Conservation (phyloP, 2,329 filamentous ascomycete species). For the Pseudogymnoascus sp. region DNA sequence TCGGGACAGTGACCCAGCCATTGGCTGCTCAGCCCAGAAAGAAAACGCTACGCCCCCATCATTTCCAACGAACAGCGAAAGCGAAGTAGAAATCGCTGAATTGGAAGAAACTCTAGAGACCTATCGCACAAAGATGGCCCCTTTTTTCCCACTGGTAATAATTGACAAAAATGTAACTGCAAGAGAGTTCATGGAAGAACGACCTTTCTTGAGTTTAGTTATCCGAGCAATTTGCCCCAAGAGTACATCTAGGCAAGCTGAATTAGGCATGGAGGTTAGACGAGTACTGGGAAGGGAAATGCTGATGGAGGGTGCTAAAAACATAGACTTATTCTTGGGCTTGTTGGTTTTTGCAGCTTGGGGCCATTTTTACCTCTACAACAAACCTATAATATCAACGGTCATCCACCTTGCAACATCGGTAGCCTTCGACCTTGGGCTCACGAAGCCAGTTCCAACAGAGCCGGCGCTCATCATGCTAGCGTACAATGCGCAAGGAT, state of each 20-base stretch:
- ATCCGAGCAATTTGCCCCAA: conserved; percentile 1
- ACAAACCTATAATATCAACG: conserved; percentile 1
- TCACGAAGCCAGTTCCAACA: conserved; percentile 15
- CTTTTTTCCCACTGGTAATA: conserved; percentile 11
- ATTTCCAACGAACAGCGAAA: not conserved
- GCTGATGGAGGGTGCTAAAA: not conserved
- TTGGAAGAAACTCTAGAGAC: conserved; percentile 10
- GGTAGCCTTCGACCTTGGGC: conserved; percentile 14
- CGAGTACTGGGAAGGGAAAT: not conserved
- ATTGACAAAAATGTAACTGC: not conserved
- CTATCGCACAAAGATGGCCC: conserved; percentile 11
- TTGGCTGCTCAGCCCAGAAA: not conserved
- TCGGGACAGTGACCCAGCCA: not conserved
- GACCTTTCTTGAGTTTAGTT: conserved; percentile 9
- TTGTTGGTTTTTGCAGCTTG: not conserved
- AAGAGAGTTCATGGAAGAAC: conserved; percentile 3
- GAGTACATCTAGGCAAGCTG: not conserved
- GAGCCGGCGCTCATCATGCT: conserved; percentile 9
- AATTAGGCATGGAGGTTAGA: not conserved
- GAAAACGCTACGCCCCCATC: not conserved
- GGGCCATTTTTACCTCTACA: conserved; percentile 1
- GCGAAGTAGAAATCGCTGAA: not conserved
- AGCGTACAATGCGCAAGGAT: not conserved
- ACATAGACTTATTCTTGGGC: not conserved
- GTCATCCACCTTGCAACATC: conserved; percentile 14